A percentile compares a stretch with the other conserved stretches of the same genome.
phyloP scores from a whole-genome alignment of 2,329 filamentous ascomycete species.

The Aschersonia sp. region DNA sequence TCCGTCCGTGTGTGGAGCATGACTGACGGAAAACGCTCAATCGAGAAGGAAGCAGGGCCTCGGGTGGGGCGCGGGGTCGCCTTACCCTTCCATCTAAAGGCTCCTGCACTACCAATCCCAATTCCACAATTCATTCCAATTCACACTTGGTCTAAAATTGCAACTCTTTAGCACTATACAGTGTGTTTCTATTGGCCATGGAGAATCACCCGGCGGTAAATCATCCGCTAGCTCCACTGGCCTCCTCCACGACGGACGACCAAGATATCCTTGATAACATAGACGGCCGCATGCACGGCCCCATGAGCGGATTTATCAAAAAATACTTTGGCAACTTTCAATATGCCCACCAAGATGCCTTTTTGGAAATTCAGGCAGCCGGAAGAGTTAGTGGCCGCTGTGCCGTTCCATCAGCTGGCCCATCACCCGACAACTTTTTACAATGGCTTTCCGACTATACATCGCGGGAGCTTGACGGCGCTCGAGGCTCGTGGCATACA shows the following conservation, averaged over 20 bases:
- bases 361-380: conserved; percentile 2
- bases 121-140: too few species aligned
- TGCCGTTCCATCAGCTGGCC: not conserved
- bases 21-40: too few species aligned
- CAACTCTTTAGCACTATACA: too few species aligned
- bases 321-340: conserved; percentile 6
- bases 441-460: conserved; percentile 7
- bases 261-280: not conserved
- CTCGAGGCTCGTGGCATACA: conserved; percentile 6
- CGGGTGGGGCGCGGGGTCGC: too few species aligned
- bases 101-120: too few species aligned
- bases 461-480: conserved; percentile 3
- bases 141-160: too few species aligned
- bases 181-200: not conserved
- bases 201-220: not conserved
- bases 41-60: too few species aligned
- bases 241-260: not conserved
- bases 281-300: conserved; percentile 7
- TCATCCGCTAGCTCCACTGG: not conserved
- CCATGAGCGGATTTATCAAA: conserved; percentile 7
- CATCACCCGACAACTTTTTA: conserved; percentile 1
- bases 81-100: too few species aligned
- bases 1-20: too few species aligned
- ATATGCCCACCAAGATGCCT: conserved; percentile 4
- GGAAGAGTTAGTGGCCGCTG: not conserved